These are phyloP conservation scores for Ogataea populi-albae DNA, from an alignment of 805 yeast genomes.

Conservation along the genomic window DNA sequence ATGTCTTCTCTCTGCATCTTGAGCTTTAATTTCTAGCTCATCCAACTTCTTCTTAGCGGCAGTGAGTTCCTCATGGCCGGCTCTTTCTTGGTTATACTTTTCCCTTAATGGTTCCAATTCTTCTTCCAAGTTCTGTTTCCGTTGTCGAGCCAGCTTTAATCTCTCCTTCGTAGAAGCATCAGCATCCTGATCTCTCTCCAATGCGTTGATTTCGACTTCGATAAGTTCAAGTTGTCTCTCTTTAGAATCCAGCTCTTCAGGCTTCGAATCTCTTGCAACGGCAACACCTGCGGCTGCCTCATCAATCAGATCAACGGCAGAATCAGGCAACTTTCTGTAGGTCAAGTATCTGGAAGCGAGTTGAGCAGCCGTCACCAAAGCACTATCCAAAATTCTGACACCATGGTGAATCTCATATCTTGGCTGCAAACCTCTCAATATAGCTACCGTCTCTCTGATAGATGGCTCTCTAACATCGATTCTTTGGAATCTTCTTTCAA, in stretches of 20 bases:
- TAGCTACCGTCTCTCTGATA: conserved; percentile 88
- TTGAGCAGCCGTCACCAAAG: conserved; percentile 91
- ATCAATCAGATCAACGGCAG: conserved; percentile 94
- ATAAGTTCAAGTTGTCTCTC: conserved; percentile 90
- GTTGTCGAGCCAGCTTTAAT: conserved; percentile 71
- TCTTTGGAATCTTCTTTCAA: conserved; percentile 97
- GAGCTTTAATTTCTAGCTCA: conserved; percentile 88
- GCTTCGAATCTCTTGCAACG: conserved; percentile 96
- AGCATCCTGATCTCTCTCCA: conserved; percentile 92
- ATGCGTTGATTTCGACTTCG: conserved; percentile 94
- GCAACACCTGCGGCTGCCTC: conserved; percentile 97
- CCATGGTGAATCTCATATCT: conserved; percentile 97
- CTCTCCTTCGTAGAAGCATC: conserved; percentile 83
- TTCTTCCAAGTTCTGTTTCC: conserved; percentile 80
- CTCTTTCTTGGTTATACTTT: conserved; percentile 79
- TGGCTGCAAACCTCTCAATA: conserved; percentile 92
- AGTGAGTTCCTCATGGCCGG: conserved; percentile 88
- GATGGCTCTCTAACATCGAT: conserved; percentile 96
- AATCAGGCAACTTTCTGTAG: conserved; percentile 93
- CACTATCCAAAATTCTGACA: conserved; percentile 91
- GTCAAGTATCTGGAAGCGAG: conserved; percentile 92
- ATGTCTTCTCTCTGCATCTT: conserved; percentile 95
- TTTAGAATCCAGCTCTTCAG: conserved; percentile 90
- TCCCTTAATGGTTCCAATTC: conserved; percentile 81
- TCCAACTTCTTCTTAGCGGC: conserved; percentile 86